Percentiles rank a stretch among this genome's conserved stretches.
Conservation (phyloP, 164 flowering plant species). For the Akebia trifoliata region DNA sequence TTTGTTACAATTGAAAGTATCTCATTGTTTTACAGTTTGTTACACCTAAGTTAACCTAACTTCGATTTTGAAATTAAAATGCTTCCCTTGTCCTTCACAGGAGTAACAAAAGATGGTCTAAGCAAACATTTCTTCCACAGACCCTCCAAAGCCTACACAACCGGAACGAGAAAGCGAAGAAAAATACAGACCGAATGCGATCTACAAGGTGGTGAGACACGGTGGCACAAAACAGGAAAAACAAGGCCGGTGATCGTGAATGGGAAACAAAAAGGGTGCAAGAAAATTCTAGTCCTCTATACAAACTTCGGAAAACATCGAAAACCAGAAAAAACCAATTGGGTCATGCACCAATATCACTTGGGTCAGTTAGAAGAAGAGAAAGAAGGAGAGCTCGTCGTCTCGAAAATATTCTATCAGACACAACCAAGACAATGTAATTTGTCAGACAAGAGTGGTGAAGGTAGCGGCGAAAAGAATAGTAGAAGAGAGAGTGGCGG, state of each 20-base stretch:
- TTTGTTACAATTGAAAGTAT: slow-evolving; percentile 24
- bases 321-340: slow-evolving; percentile 95
- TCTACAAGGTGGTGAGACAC: slow-evolving; percentile 86
- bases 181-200: slow-evolving; percentile 97
- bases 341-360: slow-evolving; percentile 99
- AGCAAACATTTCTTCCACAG: slow-evolving; percentile 97
- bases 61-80: slow-evolving; percentile 27
- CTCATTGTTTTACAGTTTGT: slow-evolving; percentile 21
- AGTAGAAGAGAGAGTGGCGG: slow-evolving; percentile 49
- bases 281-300: slow-evolving; percentile 91
- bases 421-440: slow-evolving; percentile 96
- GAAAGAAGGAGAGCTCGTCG: slow-evolving; percentile 98
- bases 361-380: slow-evolving; percentile 92
- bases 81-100: slow-evolving; percentile 27
- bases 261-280: slow-evolving; percentile 96
- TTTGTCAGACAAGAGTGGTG: slow-evolving; percentile 54
- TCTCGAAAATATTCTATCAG: slow-evolving; percentile 94
- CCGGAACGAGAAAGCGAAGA: slow-evolving; percentile 92
- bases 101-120: slow-evolving; percentile 93
- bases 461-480: slow-evolving; percentile 30
- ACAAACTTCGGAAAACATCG: slow-evolving; percentile 92
- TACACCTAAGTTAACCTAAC: slow-evolving; percentile 58
- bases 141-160: slow-evolving; percentile 98
- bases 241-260: slow-evolving; percentile 93
- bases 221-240: slow-evolving; percentile 99